A percentile compares a stretch with the other conserved stretches of the same genome.
These are phyloP conservation scores for Chiua virens DNA, from an alignment of 768 basidiomycete species.

Conservation along the genomic window DNA sequence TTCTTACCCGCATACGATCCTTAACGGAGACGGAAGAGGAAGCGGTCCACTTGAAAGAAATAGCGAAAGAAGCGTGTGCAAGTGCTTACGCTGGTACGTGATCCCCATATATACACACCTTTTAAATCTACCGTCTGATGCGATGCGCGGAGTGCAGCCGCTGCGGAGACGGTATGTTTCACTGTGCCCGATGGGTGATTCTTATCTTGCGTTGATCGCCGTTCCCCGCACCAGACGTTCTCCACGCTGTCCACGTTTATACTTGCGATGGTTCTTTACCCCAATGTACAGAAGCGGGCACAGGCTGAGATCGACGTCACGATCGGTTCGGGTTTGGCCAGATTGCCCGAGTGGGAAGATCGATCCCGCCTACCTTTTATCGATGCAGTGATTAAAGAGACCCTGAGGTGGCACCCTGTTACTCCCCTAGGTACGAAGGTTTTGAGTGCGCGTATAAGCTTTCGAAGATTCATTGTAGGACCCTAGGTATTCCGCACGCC, in stretches of 20 bases:
- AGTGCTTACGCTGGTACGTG: slow-evolving; percentile 12
- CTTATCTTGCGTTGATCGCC: not conserved
- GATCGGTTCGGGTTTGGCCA: slow-evolving; percentile 1
- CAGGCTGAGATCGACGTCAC: slow-evolving; percentile 12
- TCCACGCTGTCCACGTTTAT: slow-evolving; percentile 4
- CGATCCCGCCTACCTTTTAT: slow-evolving; percentile 7
- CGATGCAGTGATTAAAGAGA: slow-evolving; percentile 11
- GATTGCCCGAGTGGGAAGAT: slow-evolving; percentile 19
- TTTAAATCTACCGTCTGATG: not conserved
- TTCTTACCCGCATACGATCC: not conserved
- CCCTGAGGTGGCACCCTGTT: slow-evolving; percentile 11
- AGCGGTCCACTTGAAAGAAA: not conserved
- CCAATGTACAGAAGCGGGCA: slow-evolving; percentile 15
- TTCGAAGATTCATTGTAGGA: not conserved
- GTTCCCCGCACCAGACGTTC: not conserved
- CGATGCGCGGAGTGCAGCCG: not conserved
- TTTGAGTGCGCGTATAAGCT: no score
- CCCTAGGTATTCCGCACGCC: slow-evolving; percentile 24
- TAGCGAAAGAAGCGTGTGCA: slow-evolving; percentile 7
- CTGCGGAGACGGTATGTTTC: slow-evolving; percentile 9
- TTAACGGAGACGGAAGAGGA: not conserved
- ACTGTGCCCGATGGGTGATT: not conserved
- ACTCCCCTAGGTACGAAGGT: slow-evolving; percentile 6
- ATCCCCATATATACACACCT: not conserved
- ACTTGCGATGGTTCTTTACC: slow-evolving; percentile 15